Conservation (phyloP, 257 asterid genomes). For the Petunia axillaris region DNA sequence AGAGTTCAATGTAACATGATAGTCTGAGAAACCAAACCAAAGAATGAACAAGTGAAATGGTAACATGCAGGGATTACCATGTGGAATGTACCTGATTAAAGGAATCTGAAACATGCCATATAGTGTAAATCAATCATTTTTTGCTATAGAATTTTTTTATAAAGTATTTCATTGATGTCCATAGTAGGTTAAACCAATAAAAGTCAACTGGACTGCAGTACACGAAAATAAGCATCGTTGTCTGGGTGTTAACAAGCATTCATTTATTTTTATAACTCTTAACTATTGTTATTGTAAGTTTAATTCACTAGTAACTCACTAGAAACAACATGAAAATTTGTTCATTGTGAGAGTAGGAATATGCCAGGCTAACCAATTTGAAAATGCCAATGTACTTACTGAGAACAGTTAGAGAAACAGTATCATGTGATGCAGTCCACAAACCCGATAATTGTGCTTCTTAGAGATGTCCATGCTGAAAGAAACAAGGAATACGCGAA, state of each 20-base stretch:
- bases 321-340: background rate
- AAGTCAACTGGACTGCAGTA: background rate
- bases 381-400: background rate
- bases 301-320: background rate
- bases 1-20: background rate
- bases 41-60: constrained; percentile 9
- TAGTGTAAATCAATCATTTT: background rate
- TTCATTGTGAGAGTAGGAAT: background rate
- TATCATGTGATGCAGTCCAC: background rate
- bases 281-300: background rate
- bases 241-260: background rate
- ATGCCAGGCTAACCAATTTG: background rate
- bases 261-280: background rate
- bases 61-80: constrained; percentile 4
- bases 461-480: background rate
- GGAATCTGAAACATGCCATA: background rate
- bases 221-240: background rate
- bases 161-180: constrained; percentile 10
- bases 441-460: constrained; percentile 12
- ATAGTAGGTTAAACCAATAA: background rate
- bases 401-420: background rate
- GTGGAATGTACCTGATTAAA: background rate
- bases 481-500: background rate
- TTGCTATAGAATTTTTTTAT: background rate
- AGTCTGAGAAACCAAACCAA: constrained; percentile 19